Evolutionary conservation across 1,139 yeast species (phyloP).

Genomic region (Suhomyces chickasaworum): DNA sequence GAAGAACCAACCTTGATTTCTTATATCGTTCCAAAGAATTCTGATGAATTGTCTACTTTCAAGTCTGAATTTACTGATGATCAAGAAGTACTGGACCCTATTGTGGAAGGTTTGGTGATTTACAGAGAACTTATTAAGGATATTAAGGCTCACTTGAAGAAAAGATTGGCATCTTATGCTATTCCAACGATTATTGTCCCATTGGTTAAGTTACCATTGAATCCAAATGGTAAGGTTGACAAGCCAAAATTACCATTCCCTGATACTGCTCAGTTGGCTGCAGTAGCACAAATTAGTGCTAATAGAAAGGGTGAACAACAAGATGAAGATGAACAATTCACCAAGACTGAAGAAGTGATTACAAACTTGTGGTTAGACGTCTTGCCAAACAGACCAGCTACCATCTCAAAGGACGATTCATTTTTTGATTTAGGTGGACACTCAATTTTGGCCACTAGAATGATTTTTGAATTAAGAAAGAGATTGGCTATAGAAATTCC

Average conservation of each 20-base stretch:
- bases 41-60: conserved; percentile 56
- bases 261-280: conserved; percentile 77
- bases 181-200: conserved; percentile 93
- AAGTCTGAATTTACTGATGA: conserved; percentile 39
- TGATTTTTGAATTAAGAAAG: conserved; percentile 91
- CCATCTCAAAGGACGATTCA: conserved; percentile 75
- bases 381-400: conserved; percentile 81
- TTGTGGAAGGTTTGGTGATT: conserved; percentile 76
- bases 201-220: conserved; percentile 79
- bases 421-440: conserved; percentile 99
- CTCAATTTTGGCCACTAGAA: conserved; percentile 92
- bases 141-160: conserved; percentile 77
- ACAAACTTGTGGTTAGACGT: conserved; percentile 84
- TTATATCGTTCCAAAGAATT: conserved; percentile 82
- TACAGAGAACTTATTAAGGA: conserved; percentile 79
- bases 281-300: conserved; percentile 50
- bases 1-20: conserved; percentile 91
- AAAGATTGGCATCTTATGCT: conserved; percentile 89
- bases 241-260: conserved; percentile 98
- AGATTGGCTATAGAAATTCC: conserved; percentile 79
- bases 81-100: conserved; percentile 54
- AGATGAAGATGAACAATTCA: conserved; percentile 51
- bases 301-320: conserved; percentile 37
- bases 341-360: conserved; percentile 65
- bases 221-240: conserved; percentile 98